Conservation (phyloP, 2,329 filamentous ascomycete genomes). For the Fusarium liriodendri region DNA sequence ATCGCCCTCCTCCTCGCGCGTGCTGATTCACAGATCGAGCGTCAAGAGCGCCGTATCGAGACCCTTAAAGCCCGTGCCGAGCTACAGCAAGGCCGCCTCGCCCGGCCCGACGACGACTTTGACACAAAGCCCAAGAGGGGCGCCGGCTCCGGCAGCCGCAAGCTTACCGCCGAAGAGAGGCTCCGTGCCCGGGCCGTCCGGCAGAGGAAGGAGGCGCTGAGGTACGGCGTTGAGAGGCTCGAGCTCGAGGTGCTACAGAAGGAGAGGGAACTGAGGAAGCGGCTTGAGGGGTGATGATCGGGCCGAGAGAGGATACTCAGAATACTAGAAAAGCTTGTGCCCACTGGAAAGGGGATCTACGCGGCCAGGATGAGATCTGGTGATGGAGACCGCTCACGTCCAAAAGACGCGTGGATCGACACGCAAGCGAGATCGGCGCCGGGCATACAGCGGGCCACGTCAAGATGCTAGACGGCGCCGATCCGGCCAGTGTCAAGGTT, state of each 20-base stretch:
- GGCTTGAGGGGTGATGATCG: constrained; percentile 53
- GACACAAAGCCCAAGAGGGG: constrained; percentile 36
- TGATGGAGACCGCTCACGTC: not conserved
- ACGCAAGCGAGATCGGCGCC: constrained; percentile 30
- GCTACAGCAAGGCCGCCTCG: constrained; percentile 78
- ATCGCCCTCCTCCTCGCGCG: constrained; percentile 82
- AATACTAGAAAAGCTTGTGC: not conserved
- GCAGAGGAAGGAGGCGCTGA: constrained; percentile 86
- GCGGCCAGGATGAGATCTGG: not conserved
- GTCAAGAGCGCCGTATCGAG: constrained; percentile 84
- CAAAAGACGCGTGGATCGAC: constrained; percentile 22
- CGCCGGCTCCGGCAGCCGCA: constrained; percentile 37
- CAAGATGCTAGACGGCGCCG: constrained; percentile 13
- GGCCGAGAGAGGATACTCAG: not conserved
- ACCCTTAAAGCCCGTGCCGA: constrained; percentile 85
- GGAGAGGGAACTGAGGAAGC: constrained; percentile 68
- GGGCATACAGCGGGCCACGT: constrained; percentile 15
- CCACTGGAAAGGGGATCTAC: not conserved
- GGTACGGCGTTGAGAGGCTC: constrained; percentile 87
- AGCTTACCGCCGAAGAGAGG: constrained; percentile 65
- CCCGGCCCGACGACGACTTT: constrained; percentile 42
- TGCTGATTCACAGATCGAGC: constrained; percentile 85
- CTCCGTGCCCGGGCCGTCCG: constrained; percentile 70
- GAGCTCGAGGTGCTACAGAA: constrained; percentile 88
- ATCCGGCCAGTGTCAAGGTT: constrained; percentile 17